phyloP scores from a whole-genome alignment of 768 basidiomycete genomes.

The Hebeloma cylindrosporum region DNA sequence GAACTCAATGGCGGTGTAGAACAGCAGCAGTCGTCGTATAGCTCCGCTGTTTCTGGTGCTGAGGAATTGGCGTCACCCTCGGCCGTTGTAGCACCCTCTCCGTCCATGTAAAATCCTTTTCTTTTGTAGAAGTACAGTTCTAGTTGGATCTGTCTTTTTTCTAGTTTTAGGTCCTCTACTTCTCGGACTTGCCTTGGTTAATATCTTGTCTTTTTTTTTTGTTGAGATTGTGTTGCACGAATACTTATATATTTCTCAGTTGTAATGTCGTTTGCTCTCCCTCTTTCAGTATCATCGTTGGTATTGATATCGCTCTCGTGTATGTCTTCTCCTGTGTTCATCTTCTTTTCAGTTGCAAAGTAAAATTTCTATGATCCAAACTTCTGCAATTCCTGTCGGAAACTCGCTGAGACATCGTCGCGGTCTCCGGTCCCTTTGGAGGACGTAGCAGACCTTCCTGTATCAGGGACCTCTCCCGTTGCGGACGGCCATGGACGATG shows the following conservation, averaged over 20 bases:
- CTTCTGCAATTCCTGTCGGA: too few relatives aligned
- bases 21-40: too few relatives aligned
- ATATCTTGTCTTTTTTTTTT: constrained; percentile 11
- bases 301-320: constrained; percentile 12
- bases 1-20: constrained; percentile 15
- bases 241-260: constrained; percentile 21
- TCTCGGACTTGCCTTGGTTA: constrained; percentile 2
- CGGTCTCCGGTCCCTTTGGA: too few relatives aligned
- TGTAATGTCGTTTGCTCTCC: background rate
- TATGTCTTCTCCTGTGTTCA: too few relatives aligned
- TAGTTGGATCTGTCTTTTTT: constrained; percentile 8
- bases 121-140: constrained; percentile 2
- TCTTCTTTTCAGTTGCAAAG: constrained; percentile 7
- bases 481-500: too few relatives aligned
- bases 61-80: background rate
- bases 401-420: too few relatives aligned
- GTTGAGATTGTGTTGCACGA: constrained; percentile 12
- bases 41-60: constrained; percentile 4
- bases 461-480: too few relatives aligned
- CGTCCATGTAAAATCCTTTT: constrained; percentile 15
- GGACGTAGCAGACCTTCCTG: too few relatives aligned
- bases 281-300: constrained; percentile 10
- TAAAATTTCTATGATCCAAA: constrained; percentile 6
- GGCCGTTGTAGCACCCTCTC: constrained; percentile 13
- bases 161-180: constrained; percentile 8